Conservation (phyloP, 2,329 filamentous ascomycete species). For the Colletotrichum sp. region DNA sequence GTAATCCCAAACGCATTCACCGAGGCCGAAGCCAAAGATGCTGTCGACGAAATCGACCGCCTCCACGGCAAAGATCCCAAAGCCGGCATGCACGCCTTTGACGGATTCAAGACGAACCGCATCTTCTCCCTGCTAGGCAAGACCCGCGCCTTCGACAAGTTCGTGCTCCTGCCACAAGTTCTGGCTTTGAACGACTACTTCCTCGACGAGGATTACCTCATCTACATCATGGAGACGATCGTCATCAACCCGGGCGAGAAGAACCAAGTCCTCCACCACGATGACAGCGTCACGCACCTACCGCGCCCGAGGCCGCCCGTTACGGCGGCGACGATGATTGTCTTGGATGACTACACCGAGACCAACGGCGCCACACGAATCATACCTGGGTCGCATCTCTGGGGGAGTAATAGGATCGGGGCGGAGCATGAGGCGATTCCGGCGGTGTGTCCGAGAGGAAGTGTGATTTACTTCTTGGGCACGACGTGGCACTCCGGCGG, state of each 20-base stretch:
- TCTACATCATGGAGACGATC: conserved; percentile 40
- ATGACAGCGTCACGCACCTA: conserved; percentile 31
- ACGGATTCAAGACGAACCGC: conserved; percentile 39
- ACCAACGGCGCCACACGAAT: conserved; percentile 38
- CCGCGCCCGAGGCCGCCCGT: conserved; percentile 37
- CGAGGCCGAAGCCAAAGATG: neutral
- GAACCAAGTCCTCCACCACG: conserved; percentile 39
- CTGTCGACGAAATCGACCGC: neutral
- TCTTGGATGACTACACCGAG: conserved; percentile 34
- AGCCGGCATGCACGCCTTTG: conserved; percentile 38
- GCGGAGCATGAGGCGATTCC: conserved; percentile 32
- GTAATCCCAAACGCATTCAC: conserved; percentile 34
- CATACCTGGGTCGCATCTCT: conserved; percentile 37
- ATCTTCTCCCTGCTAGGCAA: conserved; percentile 44
- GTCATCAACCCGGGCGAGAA: conserved; percentile 40
- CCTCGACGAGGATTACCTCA: conserved; percentile 39
- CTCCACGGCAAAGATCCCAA: conserved; percentile 19
- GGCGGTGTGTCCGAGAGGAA: conserved; percentile 37
- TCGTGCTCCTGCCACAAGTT: conserved; percentile 35
- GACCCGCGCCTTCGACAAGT: conserved; percentile 41
- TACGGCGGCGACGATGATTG: conserved; percentile 32
- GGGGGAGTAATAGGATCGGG: conserved; percentile 28
- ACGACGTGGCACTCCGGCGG: conserved; percentile 43
- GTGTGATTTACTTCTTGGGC: conserved; percentile 37
- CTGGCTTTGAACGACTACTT: conserved; percentile 43